Base-by-base conservation (phyloP, 2,329 filamentous ascomycete genomes). In the Nemania sp. region DNA sequence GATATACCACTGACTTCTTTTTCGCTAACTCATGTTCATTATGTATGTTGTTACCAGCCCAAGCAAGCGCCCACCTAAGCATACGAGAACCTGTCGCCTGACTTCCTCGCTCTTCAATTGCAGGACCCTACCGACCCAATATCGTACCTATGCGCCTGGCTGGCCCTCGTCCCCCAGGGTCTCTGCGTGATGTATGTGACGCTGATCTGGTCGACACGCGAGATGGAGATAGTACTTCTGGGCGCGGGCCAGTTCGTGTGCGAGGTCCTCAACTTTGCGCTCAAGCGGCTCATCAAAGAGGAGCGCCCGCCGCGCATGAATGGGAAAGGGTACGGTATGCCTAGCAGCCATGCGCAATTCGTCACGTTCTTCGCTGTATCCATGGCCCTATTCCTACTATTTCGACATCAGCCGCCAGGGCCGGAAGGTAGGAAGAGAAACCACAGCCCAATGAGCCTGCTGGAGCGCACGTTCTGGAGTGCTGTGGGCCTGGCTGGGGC, bases 301-400 rank as follows among this genome's bases (percentile, higher is more conserved):
- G 93, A 97, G 80, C 88, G 96, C 57, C 96, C 96, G 29, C 88
- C 86, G 70, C 91, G 91, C 88, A 91, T 84, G 86, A 90, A 94
- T 77, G 94, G 93, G 64, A 97, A 97, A 80, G 96, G 96, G 71
- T 99, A 99, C 78, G 97, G 96, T 74, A 99, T 99, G 97, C 96
- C 96, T 61, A 87, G 84, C 7, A 98, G 94, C 43, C 96, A 99
- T 82, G 92, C 96, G 8, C 96, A 99, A 82, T 99, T 98, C 79
- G 92, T 95, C 69, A 88, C 92, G 64, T 99, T 93, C 84, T 98
- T 97, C 87, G 91, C 93, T 66, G 83, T 97, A 65, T 96, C 92
- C 70, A 82, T 98, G 67, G 85, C 89, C 26, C 84, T 99, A 22
- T 98, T 98, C 83, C 86, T 99, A 52, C 86, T 97, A 53, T 83